phyloP scores from a whole-genome alignment of 495 filamentous ascomycete genomes.

The Talaromyces proteolyticus region DNA sequence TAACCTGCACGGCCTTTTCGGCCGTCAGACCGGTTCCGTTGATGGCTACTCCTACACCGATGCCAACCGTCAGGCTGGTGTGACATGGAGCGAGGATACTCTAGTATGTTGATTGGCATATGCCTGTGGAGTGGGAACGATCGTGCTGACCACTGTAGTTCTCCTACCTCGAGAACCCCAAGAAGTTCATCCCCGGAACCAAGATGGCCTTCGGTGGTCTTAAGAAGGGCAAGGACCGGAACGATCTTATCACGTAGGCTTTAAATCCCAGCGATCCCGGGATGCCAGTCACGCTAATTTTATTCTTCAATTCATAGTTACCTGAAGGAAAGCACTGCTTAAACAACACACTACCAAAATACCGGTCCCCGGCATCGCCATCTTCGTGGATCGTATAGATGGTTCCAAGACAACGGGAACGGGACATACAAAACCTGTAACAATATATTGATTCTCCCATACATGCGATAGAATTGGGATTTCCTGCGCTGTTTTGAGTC shows the following conservation, averaged over 20 bases:
- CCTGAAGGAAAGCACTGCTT: slow-evolving; percentile 60
- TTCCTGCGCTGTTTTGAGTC: neutral
- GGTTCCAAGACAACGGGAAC: neutral
- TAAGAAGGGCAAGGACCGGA: slow-evolving; percentile 99
- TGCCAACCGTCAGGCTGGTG: slow-evolving; percentile 95
- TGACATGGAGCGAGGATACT: slow-evolving; percentile 81
- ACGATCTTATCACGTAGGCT: slow-evolving; percentile 94
- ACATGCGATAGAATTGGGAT: slow-evolving; percentile 2
- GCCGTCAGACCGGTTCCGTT: slow-evolving; percentile 85
- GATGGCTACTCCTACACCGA: slow-evolving; percentile 98
- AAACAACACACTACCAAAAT: slow-evolving; percentile 26
- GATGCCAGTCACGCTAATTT: neutral
- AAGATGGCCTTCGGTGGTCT: slow-evolving; percentile 99
- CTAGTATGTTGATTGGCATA: slow-evolving; percentile 54
- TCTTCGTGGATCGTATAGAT: slow-evolving; percentile 2
- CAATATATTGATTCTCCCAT: slow-evolving; percentile 5
- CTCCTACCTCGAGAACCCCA: slow-evolving; percentile 86
- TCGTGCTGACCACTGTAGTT: slow-evolving; percentile 43
- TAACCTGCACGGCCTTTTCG: slow-evolving; percentile 94
- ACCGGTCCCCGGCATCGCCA: slow-evolving; percentile 3
- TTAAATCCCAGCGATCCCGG: neutral
- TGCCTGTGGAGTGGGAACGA: neutral
- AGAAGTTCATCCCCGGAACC: slow-evolving; percentile 97
- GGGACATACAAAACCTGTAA: slow-evolving; percentile 3
- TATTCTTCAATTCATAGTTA: slow-evolving; percentile 40